These are phyloP conservation scores for Cordyceps javanica DNA, from an alignment of 2,329 filamentous ascomycete species.

Conservation along the genomic window DNA sequence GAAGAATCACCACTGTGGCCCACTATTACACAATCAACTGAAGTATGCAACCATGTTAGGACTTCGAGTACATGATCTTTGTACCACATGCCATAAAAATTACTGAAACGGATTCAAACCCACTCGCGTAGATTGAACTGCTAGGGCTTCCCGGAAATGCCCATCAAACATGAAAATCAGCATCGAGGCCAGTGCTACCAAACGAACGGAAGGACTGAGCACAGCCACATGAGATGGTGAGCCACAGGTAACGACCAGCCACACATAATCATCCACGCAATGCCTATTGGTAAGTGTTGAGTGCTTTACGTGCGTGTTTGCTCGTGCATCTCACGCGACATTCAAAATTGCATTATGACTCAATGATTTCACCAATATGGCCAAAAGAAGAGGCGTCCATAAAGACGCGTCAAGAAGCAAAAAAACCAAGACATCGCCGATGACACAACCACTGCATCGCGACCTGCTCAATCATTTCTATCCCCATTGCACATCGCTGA, in stretches of 20 bases:
- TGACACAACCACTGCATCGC: constrained; percentile 37
- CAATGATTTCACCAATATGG: not conserved
- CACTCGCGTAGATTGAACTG: too few species aligned
- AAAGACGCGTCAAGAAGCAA: constrained; percentile 21
- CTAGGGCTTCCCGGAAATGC: too few species aligned
- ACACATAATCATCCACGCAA: not conserved
- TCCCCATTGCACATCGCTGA: constrained; percentile 56
- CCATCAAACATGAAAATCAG: too few species aligned
- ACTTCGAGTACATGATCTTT: too few species aligned
- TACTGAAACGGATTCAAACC: too few species aligned
- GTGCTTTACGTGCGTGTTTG: not conserved
- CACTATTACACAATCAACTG: too few species aligned
- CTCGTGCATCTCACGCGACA: not conserved
- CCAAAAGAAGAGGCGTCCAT: constrained; percentile 2
- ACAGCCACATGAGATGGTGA: not conserved
- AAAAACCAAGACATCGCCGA: not conserved
- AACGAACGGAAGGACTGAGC: too few species aligned
- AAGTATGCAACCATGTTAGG: too few species aligned
- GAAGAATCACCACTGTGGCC: too few species aligned
- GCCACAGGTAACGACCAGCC: not conserved
- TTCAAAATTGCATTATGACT: not conserved
- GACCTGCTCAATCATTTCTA: constrained; percentile 67
- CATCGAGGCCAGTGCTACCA: too few species aligned
- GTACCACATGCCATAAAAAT: too few species aligned
- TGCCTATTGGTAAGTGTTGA: not conserved